Percentiles rank a stretch among this genome's conserved stretches.
phyloP scores from a whole-genome alignment of 352 stramenopile genomes.

The Pythium vanterpoolii region DNA sequence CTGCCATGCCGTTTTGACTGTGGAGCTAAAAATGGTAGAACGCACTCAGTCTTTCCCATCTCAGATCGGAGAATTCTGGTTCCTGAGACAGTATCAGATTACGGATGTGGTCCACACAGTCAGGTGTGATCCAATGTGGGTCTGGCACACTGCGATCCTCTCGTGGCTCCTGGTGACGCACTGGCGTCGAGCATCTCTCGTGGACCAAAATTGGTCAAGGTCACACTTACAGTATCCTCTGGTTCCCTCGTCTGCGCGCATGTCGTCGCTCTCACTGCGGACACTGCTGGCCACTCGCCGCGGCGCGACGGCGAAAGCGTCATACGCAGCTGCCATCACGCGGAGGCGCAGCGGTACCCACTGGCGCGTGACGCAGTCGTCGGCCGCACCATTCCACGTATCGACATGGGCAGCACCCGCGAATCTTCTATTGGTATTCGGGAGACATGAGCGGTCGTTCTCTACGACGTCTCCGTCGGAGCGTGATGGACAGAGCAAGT shows the following conservation, averaged over 20 bases:
- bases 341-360: slow-evolving; percentile 12
- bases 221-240: no score
- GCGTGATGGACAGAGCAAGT: not conserved
- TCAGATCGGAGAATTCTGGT: slow-evolving; percentile 2
- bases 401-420: not conserved
- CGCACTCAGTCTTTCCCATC: slow-evolving; percentile 1
- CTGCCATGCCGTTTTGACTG: no score
- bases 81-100: not conserved
- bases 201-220: not conserved
- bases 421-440: not conserved
- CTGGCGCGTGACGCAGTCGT: slow-evolving; percentile 4
- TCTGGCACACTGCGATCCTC: slow-evolving; percentile 6
- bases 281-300: slow-evolving; percentile 15
- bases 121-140: not conserved
- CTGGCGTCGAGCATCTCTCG: slow-evolving; percentile 1
- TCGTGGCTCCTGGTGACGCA: not conserved
- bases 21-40: no score
- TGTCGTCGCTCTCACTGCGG: slow-evolving; percentile 19
- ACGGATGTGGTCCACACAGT: not conserved
- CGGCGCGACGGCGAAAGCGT: not conserved
- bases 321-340: not conserved
- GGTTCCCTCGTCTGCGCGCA: not conserved
- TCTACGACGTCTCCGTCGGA: not conserved
- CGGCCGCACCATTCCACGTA: slow-evolving; percentile 4
- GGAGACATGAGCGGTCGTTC: not conserved